Evolutionary conservation across 1,139 yeast species (phyloP).

Genomic region (Debaryomyces nepalensis): DNA sequence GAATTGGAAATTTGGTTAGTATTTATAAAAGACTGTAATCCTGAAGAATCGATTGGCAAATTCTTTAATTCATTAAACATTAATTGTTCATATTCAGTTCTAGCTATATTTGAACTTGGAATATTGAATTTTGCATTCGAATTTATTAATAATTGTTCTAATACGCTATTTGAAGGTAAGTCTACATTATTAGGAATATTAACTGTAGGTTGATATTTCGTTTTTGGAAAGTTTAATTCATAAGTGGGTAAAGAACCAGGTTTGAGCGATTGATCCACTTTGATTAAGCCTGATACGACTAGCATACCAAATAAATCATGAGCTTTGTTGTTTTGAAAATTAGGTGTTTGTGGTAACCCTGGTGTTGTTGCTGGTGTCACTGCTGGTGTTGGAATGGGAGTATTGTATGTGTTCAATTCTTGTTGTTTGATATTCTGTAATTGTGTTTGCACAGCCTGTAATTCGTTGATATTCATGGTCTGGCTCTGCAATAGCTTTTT

Average conservation of each 20-base stretch:
- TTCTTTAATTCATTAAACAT: conserved; percentile 35
- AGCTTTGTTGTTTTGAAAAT: conserved; percentile 18
- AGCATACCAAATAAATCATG: conserved; percentile 38
- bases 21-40: conserved; percentile 45
- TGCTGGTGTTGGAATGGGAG: conserved; percentile 18
- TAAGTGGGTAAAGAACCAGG: conserved; percentile 48
- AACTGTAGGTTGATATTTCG: conserved; percentile 29
- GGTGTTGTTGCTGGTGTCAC: conserved; percentile 18
- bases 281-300: conserved; percentile 43
- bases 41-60: conserved; percentile 25
- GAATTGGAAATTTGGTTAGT: conserved; percentile 34
- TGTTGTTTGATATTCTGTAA: conserved; percentile 42
- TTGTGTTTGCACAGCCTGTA: conserved; percentile 45
- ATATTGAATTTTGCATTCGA: conserved; percentile 17
- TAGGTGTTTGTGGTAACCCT: conserved; percentile 19
- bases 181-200: conserved; percentile 18
- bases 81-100: conserved; percentile 38
- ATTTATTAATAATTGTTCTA: conserved; percentile 37
- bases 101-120: conserved; percentile 23
- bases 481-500: conserved; percentile 41
- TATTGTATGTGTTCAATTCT: conserved; percentile 25
- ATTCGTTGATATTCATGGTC: conserved; percentile 45
- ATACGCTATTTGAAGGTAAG: conserved; percentile 31
- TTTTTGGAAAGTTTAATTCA: conserved; percentile 42
- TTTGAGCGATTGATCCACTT: conserved; percentile 47